Percentiles rank a stretch among this genome's conserved stretches.
Conservation (phyloP, 345 rosid genomes). For the Rhodamnia argentea region DNA sequence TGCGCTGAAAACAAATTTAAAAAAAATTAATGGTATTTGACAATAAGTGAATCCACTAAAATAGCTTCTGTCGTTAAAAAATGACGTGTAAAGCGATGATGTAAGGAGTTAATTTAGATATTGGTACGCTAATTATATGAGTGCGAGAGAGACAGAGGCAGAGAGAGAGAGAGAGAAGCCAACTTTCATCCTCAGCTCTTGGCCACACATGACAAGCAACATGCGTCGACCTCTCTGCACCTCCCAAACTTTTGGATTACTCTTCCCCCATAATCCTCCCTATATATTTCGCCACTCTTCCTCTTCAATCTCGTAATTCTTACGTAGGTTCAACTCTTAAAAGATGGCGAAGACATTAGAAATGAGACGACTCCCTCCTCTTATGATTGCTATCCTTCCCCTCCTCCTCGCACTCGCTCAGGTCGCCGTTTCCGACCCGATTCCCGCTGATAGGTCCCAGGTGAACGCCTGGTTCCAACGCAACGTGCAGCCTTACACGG, state of each 20-base stretch:
- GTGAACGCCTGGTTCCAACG: slow-evolving; percentile 25
- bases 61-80: background rate
- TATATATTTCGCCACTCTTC: background rate
- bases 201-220: background rate
- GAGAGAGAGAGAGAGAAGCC: too few species aligned
- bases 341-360: background rate
- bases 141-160: too few species aligned
- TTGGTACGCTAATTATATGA: background rate
- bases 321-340: background rate
- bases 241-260: background rate
- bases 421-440: background rate
- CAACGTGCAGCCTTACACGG: slow-evolving; percentile 18
- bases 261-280: background rate
- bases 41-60: background rate
- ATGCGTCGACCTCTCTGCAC: background rate
- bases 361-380: background rate
- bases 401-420: background rate
- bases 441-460: slow-evolving; percentile 22
- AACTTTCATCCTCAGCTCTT: background rate
- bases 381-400: background rate
- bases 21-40: background rate
- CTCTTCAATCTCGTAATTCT: background rate
- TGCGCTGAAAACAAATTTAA: background rate
- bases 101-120: background rate
- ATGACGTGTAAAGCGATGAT: background rate